These are phyloP conservation scores for Cyclocybe cylindracea DNA, from an alignment of 768 basidiomycete species.

Conservation along the genomic window DNA sequence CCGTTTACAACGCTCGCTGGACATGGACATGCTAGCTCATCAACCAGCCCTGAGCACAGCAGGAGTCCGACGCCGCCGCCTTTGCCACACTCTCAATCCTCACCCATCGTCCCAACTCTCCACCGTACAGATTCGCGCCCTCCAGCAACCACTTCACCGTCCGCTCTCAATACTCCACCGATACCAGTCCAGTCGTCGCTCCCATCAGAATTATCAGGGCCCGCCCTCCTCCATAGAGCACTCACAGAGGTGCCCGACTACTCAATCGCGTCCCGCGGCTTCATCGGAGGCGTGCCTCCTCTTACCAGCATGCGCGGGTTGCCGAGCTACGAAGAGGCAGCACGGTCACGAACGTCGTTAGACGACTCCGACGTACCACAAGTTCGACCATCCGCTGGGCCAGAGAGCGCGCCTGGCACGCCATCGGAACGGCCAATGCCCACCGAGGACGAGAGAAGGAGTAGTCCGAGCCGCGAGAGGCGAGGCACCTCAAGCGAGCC, in stretches of 20 bases:
- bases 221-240: slow-evolving; percentile 54
- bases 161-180: background rate
- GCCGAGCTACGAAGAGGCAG: slow-evolving; percentile 85
- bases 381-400: background rate
- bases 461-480: background rate
- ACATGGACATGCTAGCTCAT: slow-evolving; percentile 18
- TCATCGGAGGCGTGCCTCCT: slow-evolving; percentile 90
- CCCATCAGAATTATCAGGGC: slow-evolving; percentile 15
- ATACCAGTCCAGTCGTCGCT: background rate
- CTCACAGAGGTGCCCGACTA: slow-evolving; percentile 87
- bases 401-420: background rate
- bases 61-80: too few species aligned
- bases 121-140: background rate
- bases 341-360: slow-evolving; percentile 1
- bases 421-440: too few species aligned
- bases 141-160: background rate
- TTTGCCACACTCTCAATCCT: background rate
- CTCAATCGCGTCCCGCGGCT: slow-evolving; percentile 79
- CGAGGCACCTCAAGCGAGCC: slow-evolving; percentile 1
- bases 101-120: background rate
- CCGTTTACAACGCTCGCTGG: slow-evolving; percentile 50
- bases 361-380: background rate
- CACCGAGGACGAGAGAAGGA: background rate
- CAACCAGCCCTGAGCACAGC: slow-evolving; percentile 1
- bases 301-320: slow-evolving; percentile 72